Percentiles rank a stretch among this genome's conserved stretches.
These are phyloP conservation scores for Tinospora cordifolia DNA, from an alignment of 164 flowering plant genomes.

Conservation along the genomic window DNA sequence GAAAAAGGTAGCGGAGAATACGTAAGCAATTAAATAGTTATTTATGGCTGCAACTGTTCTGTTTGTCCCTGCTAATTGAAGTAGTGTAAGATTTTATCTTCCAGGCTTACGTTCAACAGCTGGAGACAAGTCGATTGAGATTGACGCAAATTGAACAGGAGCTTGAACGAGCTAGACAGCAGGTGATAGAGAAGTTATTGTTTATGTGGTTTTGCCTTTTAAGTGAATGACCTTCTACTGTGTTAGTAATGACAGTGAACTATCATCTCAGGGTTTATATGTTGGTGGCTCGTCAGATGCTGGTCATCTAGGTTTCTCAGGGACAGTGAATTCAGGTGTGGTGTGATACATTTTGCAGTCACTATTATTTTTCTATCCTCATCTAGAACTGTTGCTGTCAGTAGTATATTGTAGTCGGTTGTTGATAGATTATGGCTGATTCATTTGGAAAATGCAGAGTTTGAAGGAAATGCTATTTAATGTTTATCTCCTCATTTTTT, in stretches of 20 bases:
- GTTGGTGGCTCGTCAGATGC: constrained; percentile 48
- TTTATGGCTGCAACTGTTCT: background rate
- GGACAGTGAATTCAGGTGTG: constrained; percentile 62
- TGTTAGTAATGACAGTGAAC: constrained; percentile 4
- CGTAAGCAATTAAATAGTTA: background rate
- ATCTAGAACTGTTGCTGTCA: background rate
- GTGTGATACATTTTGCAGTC: constrained; percentile 9
- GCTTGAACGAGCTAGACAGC: constrained; percentile 72
- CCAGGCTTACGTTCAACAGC: constrained; percentile 93
- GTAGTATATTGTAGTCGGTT: background rate
- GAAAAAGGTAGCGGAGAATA: constrained; percentile 54
- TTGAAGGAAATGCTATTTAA: background rate
- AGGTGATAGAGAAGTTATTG: constrained; percentile 32
- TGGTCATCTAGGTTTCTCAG: constrained; percentile 31
- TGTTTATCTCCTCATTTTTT: constrained; percentile 1
- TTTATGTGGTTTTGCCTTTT: background rate
- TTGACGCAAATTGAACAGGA: constrained; percentile 84
- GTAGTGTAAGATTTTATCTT: background rate
- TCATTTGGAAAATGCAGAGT: background rate
- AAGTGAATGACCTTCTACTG: background rate
- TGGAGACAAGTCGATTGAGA: constrained; percentile 79
- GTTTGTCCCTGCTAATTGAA: background rate
- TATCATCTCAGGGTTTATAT: constrained; percentile 49
- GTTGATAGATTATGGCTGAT: background rate
- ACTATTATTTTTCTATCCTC: background rate